Percentiles rank a stretch among this genome's conserved stretches.
Evolutionary conservation across 2,329 filamentous ascomycete species (phyloP).

Genomic region (Microascus cirrosus): DNA sequence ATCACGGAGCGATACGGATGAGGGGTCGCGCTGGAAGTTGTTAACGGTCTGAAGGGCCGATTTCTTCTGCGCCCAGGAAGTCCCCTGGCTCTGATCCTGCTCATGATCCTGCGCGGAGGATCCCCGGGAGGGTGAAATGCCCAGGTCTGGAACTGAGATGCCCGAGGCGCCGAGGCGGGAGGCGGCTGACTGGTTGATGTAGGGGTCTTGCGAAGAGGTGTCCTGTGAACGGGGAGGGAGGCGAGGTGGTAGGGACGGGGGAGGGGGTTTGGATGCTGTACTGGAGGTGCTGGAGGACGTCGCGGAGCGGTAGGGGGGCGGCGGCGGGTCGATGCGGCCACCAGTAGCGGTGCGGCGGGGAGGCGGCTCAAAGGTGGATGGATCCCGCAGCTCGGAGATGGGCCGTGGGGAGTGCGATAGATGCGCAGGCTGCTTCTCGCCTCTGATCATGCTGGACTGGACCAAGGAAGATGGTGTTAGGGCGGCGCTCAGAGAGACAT

Average conservation of each 20-base stretch:
- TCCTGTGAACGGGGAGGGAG: constrained; percentile 9
- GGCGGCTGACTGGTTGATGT: constrained; percentile 46
- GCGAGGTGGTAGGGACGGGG: constrained; percentile 16
- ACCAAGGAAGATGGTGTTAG: background rate
- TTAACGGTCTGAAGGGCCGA: constrained; percentile 50
- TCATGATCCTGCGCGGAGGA: constrained; percentile 10
- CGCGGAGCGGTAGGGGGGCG: constrained; percentile 18
- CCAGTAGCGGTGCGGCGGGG: constrained; percentile 41
- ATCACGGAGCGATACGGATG: constrained; percentile 49
- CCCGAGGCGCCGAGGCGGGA: constrained; percentile 61
- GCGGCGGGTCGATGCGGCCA: constrained; percentile 19
- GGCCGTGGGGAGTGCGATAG: constrained; percentile 40
- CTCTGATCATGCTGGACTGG: background rate
- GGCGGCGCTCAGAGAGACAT: background rate
- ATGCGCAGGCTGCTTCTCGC: background rate
- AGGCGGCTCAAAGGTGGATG: constrained; percentile 66
- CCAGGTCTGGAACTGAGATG: constrained; percentile 66
- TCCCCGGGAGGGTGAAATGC: constrained; percentile 43
- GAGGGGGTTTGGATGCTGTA: constrained; percentile 19
- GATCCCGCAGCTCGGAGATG: constrained; percentile 62
- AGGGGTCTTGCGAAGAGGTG: constrained; percentile 6
- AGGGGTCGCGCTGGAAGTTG: constrained; percentile 48
- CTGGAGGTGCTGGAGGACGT: constrained; percentile 57
- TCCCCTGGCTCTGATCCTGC: constrained; percentile 27
- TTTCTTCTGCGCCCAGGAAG: constrained; percentile 55